A percentile compares a stretch with the other conserved stretches of the same genome.
Conservation (phyloP, 1,284 basidiomycete genomes). For the Sporisorium graminicola region DNA sequence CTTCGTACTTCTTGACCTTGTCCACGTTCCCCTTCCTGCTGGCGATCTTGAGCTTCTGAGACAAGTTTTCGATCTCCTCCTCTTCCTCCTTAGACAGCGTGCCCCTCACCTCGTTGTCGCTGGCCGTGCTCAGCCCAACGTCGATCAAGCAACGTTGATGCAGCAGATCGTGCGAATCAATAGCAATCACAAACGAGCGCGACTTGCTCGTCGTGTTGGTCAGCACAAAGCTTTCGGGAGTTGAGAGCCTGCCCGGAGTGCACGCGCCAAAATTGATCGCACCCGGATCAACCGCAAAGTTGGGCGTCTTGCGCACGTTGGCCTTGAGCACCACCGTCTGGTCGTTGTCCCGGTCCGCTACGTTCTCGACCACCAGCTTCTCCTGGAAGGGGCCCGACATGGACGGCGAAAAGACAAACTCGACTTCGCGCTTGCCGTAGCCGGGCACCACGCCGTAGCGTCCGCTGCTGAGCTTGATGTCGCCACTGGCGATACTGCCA, state of each 20-base stretch:
- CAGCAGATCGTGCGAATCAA: constrained; percentile 60
- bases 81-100: constrained; percentile 72
- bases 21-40: constrained; percentile 72
- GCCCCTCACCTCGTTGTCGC: constrained; percentile 68
- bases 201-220: constrained; percentile 72
- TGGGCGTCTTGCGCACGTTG: constrained; percentile 71
- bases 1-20: constrained; percentile 73
- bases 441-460: constrained; percentile 73
- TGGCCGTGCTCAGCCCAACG: constrained; percentile 41
- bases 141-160: constrained; percentile 49
- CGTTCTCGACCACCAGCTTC: constrained; percentile 72
- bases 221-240: constrained; percentile 69
- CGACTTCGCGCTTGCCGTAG: constrained; percentile 73
- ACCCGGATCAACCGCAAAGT: constrained; percentile 71
- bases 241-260: constrained; percentile 57
- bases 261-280: constrained; percentile 69
- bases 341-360: constrained; percentile 72
- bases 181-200: constrained; percentile 71
- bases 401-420: constrained; percentile 70
- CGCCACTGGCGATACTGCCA: constrained; percentile 73
- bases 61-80: constrained; percentile 73
- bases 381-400: constrained; percentile 72
- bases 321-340: constrained; percentile 73
- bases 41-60: constrained; percentile 74
- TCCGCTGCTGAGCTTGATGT: constrained; percentile 72